Percentiles rank a stretch among this genome's conserved stretches.
These are phyloP conservation scores for Nitzschia inconspicua DNA, from an alignment of 108 stramenopile genomes.

Conservation along the genomic window DNA sequence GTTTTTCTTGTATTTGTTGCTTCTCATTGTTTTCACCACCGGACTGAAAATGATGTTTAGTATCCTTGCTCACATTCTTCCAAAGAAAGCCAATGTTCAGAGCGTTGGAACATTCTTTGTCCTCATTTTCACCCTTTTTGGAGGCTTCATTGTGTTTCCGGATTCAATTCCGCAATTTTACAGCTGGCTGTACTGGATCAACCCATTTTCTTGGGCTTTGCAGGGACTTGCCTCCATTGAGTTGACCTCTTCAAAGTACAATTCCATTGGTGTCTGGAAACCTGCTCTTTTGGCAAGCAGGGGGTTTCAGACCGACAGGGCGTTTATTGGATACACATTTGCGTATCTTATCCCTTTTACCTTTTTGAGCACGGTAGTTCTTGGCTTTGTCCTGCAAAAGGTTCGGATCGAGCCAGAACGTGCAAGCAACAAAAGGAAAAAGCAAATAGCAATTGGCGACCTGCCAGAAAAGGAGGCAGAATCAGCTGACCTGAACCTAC, in stretches of 20 bases:
- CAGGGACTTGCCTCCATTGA: conserved; percentile 50
- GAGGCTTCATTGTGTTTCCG: conserved; percentile 58
- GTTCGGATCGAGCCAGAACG: too few species aligned
- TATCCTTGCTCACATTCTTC: conserved; percentile 36
- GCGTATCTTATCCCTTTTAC: conserved; percentile 39
- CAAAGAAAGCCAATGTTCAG: conserved; percentile 16
- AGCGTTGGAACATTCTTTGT: conserved; percentile 28
- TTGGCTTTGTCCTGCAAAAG: conserved; percentile 33
- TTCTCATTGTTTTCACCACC: conserved; percentile 34
- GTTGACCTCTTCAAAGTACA: too few species aligned
- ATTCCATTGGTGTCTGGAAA: conserved; percentile 13
- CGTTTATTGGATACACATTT: conserved; percentile 55
- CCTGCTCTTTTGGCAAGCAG: conserved; percentile 31
- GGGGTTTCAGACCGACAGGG: conserved; percentile 38
- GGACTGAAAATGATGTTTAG: conserved; percentile 33
- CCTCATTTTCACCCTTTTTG: conserved; percentile 40
- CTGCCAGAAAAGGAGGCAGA: neutral
- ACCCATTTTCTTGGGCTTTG: conserved; percentile 61
- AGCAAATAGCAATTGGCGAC: too few species aligned
- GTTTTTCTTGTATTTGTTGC: conserved; percentile 23
- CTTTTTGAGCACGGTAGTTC: conserved; percentile 25
- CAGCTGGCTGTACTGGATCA: conserved; percentile 44
- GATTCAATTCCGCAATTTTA: conserved; percentile 45
- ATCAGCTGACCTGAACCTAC: conserved; percentile 32
- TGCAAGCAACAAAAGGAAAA: too few species aligned